Evolutionary conservation across 2,329 filamentous ascomycete species (phyloP).

Genomic region (Amesomyces nigricolor): DNA sequence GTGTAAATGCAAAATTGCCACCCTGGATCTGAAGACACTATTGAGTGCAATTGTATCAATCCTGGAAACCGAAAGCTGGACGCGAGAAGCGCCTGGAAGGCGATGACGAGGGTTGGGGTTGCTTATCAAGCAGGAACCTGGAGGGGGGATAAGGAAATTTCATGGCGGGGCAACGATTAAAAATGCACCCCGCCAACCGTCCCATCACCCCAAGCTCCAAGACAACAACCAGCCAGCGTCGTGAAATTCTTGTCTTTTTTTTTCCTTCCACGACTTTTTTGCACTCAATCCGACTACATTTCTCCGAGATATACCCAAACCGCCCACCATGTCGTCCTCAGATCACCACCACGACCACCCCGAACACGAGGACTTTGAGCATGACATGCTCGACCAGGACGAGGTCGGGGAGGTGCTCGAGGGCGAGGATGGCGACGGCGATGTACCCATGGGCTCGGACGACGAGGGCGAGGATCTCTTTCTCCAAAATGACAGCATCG

Average conservation of each 20-base stretch:
- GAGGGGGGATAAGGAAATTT: not conserved
- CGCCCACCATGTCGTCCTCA: conserved; percentile 19
- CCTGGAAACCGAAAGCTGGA: too few species aligned
- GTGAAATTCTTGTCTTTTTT: not conserved
- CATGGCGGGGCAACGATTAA: conserved; percentile 7
- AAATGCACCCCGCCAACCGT: conserved; percentile 12
- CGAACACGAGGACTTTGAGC: conserved; percentile 54
- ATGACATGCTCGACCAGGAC: conserved; percentile 68
- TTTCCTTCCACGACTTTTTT: not conserved
- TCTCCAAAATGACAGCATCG: conserved; percentile 85
- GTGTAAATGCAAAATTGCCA: too few species aligned
- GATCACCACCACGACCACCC: conserved; percentile 36
- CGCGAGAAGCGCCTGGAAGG: not conserved
- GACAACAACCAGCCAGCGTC: too few species aligned
- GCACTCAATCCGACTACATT: too few species aligned
- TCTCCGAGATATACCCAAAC: too few species aligned
- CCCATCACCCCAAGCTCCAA: not conserved
- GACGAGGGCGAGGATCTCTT: conserved; percentile 62
- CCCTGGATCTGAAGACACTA: too few species aligned
- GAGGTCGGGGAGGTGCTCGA: conserved; percentile 72
- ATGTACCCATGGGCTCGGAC: conserved; percentile 74
- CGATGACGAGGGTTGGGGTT: conserved; percentile 10
- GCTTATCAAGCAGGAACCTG: conserved; percentile 14
- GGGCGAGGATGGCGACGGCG: conserved; percentile 39
- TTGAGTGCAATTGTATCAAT: too few species aligned